Percentiles rank a stretch among this genome's conserved stretches.
phyloP scores from a whole-genome alignment of 2,329 filamentous ascomycete species.

The Ceratocystis cacaofunesta region DNA sequence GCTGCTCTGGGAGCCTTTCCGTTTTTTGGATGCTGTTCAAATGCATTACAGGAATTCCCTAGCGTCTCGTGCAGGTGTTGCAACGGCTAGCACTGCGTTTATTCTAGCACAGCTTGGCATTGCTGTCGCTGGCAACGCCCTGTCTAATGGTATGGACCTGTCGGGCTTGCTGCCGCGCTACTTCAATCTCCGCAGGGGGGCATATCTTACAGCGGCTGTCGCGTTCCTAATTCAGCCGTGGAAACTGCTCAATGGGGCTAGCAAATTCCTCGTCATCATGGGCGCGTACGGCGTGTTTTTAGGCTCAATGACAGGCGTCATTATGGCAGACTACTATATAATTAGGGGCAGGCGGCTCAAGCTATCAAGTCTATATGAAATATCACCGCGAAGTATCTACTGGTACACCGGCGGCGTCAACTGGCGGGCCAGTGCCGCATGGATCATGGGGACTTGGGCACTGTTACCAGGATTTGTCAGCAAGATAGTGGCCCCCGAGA shows the following conservation, averaged over 20 bases:
- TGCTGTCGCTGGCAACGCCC: conserved; percentile 16
- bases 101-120: conserved; percentile 30
- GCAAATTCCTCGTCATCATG: conserved; percentile 24
- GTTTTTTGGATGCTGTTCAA: conserved; percentile 33
- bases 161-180: conserved; percentile 15
- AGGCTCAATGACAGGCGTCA: conserved; percentile 28
- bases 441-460: conserved; percentile 28
- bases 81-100: conserved; percentile 23
- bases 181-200: conserved; percentile 16
- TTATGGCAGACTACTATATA: conserved; percentile 28
- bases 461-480: conserved; percentile 29
- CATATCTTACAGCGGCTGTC: conserved; percentile 10
- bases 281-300: conserved; percentile 25
- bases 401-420: conserved; percentile 29
- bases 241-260: conserved; percentile 24
- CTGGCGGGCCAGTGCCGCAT: conserved; percentile 29
- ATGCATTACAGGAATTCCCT: conserved; percentile 21
- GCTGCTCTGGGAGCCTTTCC: conserved; percentile 29
- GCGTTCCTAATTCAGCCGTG: conserved; percentile 19
- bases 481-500: conserved; percentile 20
- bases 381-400: conserved; percentile 26
- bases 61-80: conserved; percentile 20
- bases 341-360: conserved; percentile 26
- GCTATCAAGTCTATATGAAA: conserved; percentile 28
- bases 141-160: conserved; percentile 17